Evolutionary conservation across 2,329 filamentous ascomycete genomes (phyloP).

Genomic region (Penicillium verrucosum): DNA sequence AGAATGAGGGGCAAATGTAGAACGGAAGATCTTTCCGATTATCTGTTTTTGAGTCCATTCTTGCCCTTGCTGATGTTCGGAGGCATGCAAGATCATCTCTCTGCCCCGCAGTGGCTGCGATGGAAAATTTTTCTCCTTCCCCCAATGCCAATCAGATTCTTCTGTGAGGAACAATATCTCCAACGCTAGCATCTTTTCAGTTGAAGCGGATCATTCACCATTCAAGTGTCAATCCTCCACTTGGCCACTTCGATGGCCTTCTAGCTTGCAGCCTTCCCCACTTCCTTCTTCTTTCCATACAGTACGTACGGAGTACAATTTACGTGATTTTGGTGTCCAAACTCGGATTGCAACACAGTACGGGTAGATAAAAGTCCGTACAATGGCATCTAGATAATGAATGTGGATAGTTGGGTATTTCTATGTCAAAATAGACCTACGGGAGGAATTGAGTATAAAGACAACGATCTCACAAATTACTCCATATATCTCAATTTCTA

Average conservation of each 20-base stretch:
- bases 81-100: constrained; percentile 25
- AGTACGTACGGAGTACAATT: not conserved
- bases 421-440: not conserved
- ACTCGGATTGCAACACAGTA: not conserved
- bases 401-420: not conserved
- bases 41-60: constrained; percentile 5
- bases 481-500: too few species aligned
- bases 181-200: constrained; percentile 15
- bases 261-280: not conserved
- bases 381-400: not conserved
- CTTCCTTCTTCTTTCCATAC: not conserved
- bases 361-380: not conserved
- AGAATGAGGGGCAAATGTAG: not conserved
- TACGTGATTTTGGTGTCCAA: not conserved
- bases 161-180: not conserved
- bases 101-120: constrained; percentile 22
- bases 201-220: not conserved
- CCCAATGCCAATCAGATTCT: constrained; percentile 12
- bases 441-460: not conserved
- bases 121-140: constrained; percentile 15
- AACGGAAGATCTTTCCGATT: constrained; percentile 7
- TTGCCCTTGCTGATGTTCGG: not conserved
- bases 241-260: constrained; percentile 8
- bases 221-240: not conserved
- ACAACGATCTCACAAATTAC: not conserved